Base-by-base conservation (phyloP, 768 basidiomycete genomes). In the Tulasnella sp. region DNA sequence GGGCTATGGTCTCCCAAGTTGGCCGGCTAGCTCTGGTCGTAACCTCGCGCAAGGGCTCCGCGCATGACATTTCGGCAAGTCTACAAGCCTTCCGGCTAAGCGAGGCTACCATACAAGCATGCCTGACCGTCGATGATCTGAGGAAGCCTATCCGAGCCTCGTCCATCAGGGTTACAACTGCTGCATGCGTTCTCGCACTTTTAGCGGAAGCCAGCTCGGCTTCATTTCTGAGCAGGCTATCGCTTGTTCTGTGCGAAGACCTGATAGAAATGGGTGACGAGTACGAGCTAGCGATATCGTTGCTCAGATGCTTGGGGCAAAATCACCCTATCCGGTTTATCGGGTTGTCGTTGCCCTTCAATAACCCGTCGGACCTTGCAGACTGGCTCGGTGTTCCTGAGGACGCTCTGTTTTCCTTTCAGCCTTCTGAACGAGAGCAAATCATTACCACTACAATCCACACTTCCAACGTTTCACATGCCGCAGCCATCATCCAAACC, bases 381-480 rank as follows among this genome's bases (percentile, higher is more conserved):
- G 86, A 89, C 12, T 99, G 97, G 97, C 86, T 99, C 19, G 87
- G 89, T 76, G 92, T 94, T 72, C 89, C 92, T 68, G 85, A 89
- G 3, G 85, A 86, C 18, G 89, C 89, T 36, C 84, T 93, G 58
- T 91, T 92, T 84, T 91, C 89, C 83, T 98, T 99, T 88, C 88
- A 90, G 8, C 94, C 97, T 1, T 89, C 87, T 58, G 93, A 95
- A 82, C 91, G 97, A 46, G 94, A 95, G 80, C 93, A 95, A 82
- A 88, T 94, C 0, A 86, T 99, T 10, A 88, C 91, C 42, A 88
- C 89, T n/a, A 38, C 62, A 24, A 89, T 91, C 18, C 91, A 93
- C 77, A 89, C 94, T 0, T 98, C 97, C 86, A 92, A 91, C 24
- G 93, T 96, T 71, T 90, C 95, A 0, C 91, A 96, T 82, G 97